phyloP scores from a whole-genome alignment of 2,329 filamentous ascomycete genomes.

The Helminthosporium solani region DNA sequence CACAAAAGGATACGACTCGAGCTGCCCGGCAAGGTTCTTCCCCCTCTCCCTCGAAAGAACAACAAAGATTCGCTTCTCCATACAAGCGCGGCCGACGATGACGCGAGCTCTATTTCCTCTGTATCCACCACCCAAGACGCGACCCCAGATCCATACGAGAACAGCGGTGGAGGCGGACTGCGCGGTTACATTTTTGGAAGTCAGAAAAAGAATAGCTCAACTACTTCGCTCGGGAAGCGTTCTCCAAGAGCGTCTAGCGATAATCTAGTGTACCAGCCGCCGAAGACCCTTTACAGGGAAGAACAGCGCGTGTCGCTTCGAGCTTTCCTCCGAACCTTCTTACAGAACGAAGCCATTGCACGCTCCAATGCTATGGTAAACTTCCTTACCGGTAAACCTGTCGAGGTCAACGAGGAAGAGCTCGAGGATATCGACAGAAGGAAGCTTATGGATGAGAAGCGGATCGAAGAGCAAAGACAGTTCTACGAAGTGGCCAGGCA shows the following conservation, averaged over 20 bases:
- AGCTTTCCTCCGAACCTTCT: slow-evolving; percentile 81
- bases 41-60: slow-evolving; percentile 87
- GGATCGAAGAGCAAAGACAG: slow-evolving; percentile 85
- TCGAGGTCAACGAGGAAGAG: slow-evolving; percentile 78
- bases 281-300: slow-evolving; percentile 75
- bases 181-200: slow-evolving; percentile 47
- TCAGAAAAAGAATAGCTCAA: slow-evolving; percentile 46
- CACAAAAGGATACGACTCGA: slow-evolving; percentile 79
- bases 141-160: slow-evolving; percentile 39
- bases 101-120: slow-evolving; percentile 78
- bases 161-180: slow-evolving; percentile 40
- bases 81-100: slow-evolving; percentile 62
- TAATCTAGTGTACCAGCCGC: slow-evolving; percentile 31
- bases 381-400: slow-evolving; percentile 73
- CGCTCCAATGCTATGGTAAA: slow-evolving; percentile 80
- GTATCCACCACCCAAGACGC: slow-evolving; percentile 64
- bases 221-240: slow-evolving; percentile 38
- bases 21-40: slow-evolving; percentile 85
- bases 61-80: slow-evolving; percentile 69
- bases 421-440: slow-evolving; percentile 75
- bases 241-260: slow-evolving; percentile 39
- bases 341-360: slow-evolving; percentile 82
- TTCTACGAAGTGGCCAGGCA: slow-evolving; percentile 96
- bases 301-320: slow-evolving; percentile 87
- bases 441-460: slow-evolving; percentile 80